Conservation (phyloP, 2,329 filamentous ascomycete species). For the Alternaria brassicicola region DNA sequence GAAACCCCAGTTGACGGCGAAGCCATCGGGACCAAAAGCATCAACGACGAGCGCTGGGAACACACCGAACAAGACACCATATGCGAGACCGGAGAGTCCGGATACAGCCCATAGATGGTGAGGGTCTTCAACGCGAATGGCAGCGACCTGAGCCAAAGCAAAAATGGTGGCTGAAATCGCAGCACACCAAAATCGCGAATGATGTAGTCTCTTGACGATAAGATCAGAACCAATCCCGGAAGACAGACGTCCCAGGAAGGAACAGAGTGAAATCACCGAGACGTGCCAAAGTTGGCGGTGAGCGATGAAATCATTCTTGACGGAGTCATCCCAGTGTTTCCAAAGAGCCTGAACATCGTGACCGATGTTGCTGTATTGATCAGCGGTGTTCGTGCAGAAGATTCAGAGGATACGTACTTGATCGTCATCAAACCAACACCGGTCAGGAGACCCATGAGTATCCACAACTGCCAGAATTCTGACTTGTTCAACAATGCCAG, state of each 20-base stretch:
- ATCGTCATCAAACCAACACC: constrained; percentile 98
- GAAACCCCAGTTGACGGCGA: constrained; percentile 95
- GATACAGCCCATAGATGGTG: constrained; percentile 79
- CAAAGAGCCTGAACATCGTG: constrained; percentile 88
- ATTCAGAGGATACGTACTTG: constrained; percentile 69
- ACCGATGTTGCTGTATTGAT: constrained; percentile 79
- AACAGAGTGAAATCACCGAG: constrained; percentile 87
- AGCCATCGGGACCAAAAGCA: constrained; percentile 84
- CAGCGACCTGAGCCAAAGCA: constrained; percentile 76
- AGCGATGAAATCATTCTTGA: constrained; percentile 75
- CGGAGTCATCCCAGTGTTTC: constrained; percentile 79
- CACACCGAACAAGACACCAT: constrained; percentile 92
- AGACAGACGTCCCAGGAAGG: constrained; percentile 79
- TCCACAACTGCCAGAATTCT: constrained; percentile 91
- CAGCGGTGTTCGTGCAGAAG: constrained; percentile 26
- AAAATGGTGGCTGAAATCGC: constrained; percentile 80
- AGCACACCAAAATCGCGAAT: constrained; percentile 90
- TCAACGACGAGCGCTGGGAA: constrained; percentile 87
- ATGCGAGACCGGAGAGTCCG: constrained; percentile 82
- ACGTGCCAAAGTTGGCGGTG: constrained; percentile 89
- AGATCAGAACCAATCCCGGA: constrained; percentile 83
- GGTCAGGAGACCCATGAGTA: constrained; percentile 85
- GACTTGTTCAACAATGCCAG: constrained; percentile 71
- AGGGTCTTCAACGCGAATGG: constrained; percentile 76
- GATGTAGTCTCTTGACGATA: constrained; percentile 78